Evolutionary conservation across 345 rosid species (phyloP).

Genomic region (Gossypium thurberi): DNA sequence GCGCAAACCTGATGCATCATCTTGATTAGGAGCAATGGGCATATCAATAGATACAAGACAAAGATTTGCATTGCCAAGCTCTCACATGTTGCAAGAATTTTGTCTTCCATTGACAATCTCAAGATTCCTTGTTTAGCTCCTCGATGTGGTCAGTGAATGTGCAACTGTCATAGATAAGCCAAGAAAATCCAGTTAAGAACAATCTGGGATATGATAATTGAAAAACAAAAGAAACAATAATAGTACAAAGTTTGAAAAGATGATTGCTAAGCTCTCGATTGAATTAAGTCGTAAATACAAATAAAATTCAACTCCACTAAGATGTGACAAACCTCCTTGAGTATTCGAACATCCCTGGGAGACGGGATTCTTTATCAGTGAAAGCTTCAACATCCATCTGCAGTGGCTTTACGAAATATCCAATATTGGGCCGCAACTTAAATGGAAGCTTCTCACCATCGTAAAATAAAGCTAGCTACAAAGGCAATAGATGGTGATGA

Average conservation of each 20-base stretch:
- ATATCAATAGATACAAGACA: constrained; percentile 71
- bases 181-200: constrained; percentile 9
- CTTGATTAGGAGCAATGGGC: constrained; percentile 65
- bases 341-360: constrained; percentile 90
- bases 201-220: not conserved
- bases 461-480: constrained; percentile 50
- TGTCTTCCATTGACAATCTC: constrained; percentile 44
- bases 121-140: constrained; percentile 47
- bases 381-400: constrained; percentile 55
- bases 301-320: not conserved
- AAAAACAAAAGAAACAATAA: not conserved
- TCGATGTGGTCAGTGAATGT: constrained; percentile 54
- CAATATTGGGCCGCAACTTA: constrained; percentile 87
- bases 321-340: constrained; percentile 53
- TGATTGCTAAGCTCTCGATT: not conserved
- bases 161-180: constrained; percentile 42
- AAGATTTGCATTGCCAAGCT: constrained; percentile 68
- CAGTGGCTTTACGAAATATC: constrained; percentile 85
- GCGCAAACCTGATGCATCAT: constrained; percentile 72
- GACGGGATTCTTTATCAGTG: constrained; percentile 51
- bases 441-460: constrained; percentile 56
- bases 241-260: not conserved
- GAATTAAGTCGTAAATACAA: not conserved
- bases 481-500: constrained; percentile 86
- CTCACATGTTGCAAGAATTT: constrained; percentile 63